Evolutionary conservation across 164 flowering plant genomes (phyloP).

Genomic region (Tinospora cordifolia): DNA sequence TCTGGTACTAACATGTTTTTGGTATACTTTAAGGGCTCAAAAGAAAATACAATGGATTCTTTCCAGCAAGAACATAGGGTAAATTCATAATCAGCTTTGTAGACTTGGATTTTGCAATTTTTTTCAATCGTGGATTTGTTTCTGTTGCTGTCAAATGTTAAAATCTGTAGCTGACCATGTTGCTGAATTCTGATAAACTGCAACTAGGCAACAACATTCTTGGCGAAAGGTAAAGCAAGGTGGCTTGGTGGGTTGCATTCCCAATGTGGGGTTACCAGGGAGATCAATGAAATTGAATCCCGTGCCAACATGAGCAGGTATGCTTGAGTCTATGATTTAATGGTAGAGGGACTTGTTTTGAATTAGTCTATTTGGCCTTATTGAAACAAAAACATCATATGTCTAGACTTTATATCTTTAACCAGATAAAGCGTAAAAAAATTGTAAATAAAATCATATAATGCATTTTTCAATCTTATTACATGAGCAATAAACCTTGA

Average conservation of each 20-base stretch:
- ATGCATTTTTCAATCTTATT: not conserved
- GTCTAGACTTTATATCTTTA: no score
- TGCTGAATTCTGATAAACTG: conserved; percentile 5
- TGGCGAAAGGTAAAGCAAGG: conserved; percentile 25
- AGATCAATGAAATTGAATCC: conserved; percentile 20
- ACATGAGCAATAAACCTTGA: no score
- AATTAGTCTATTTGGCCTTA: not conserved
- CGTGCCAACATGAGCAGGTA: conserved; percentile 32
- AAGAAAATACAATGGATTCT: conserved; percentile 52
- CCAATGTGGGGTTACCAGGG: conserved; percentile 25
- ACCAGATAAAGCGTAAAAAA: not conserved
- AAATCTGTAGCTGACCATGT: not conserved
- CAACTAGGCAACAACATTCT: conserved; percentile 20
- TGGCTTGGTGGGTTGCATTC: conserved; percentile 24
- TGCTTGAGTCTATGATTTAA: not conserved
- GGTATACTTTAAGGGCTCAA: conserved; percentile 52
- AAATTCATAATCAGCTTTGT: conserved; percentile 8
- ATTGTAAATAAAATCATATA: not conserved
- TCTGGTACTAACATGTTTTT: conserved; percentile 11
- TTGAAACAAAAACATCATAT: no score
- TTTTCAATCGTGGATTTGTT: not conserved
- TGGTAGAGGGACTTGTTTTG: not conserved
- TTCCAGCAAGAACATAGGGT: conserved; percentile 44
- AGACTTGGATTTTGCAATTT: not conserved
- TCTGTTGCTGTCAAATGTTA: not conserved